phyloP scores from a whole-genome alignment of 257 asterid species.

The Cinchona pubescens region DNA sequence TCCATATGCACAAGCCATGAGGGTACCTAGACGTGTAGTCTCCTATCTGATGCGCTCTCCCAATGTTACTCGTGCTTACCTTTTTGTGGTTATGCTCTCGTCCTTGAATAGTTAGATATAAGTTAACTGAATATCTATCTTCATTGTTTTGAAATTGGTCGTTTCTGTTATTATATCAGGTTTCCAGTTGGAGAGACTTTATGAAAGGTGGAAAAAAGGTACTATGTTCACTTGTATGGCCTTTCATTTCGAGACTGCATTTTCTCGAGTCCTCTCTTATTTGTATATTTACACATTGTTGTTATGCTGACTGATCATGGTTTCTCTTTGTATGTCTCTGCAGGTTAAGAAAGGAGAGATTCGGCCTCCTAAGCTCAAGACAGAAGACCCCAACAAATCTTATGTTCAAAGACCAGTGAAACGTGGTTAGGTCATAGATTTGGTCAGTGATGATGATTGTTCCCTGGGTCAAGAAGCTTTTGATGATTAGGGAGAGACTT shows the following conservation, averaged over 20 bases:
- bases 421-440: slow-evolving; percentile 34
- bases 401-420: slow-evolving; percentile 95
- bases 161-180: slow-evolving; percentile 41
- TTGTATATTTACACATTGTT: neutral
- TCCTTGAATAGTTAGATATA: neutral
- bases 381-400: slow-evolving; percentile 98
- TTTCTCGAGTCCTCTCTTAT: neutral
- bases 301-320: neutral
- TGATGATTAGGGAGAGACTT: neutral
- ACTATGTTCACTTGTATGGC: slow-evolving; percentile 5
- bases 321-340: neutral
- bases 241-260: neutral
- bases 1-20: neutral
- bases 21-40: too few species aligned
- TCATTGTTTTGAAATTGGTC: neutral
- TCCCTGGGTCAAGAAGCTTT: slow-evolving; percentile 1
- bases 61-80: neutral
- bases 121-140: neutral
- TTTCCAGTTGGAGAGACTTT: slow-evolving; percentile 98
- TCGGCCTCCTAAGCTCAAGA: slow-evolving; percentile 96
- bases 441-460: neutral
- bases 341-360: slow-evolving; percentile 94
- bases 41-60: neutral
- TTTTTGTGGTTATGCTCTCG: neutral
- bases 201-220: slow-evolving; percentile 99